Base-by-base conservation (phyloP, 2,329 filamentous ascomycete species). In the Ophiostoma piceae region DNA sequence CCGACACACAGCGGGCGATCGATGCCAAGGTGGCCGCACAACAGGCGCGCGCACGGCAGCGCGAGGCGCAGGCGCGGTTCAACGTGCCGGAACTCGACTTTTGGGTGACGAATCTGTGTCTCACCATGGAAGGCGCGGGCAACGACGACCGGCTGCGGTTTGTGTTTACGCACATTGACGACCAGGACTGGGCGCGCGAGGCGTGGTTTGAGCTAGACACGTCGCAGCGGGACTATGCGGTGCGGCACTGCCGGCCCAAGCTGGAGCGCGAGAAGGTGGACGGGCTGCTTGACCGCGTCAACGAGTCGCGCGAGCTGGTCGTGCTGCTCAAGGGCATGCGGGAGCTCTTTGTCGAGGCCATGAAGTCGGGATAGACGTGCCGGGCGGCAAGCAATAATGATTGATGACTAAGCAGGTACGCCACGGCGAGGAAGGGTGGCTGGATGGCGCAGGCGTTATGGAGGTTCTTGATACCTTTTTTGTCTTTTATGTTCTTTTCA, bases 81-180 rank as follows among this genome's bases (percentile, higher is more conserved):
- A 98, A 99, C 79, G 87, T 92, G 62, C 95, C 95, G 0, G 95
- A 99, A 81, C 84, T 99, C 65, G 91, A 94, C 74, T 98, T 98
- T 78, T 99, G 95, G 95, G 91, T 96, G 78, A 90, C 90, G 69
- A 95, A 94, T 77, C 82, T 99, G 71, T 94, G 94, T 71, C 79
- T 98, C 77, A 84, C 90, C 72, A 96, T 99, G 76, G 94, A 98
- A 77, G 94, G 94, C 1, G 91, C 92, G 0, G 94, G 92, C 1
- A 86, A 87, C 76, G 89, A 92, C 73, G 94, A 97, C 79, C 86
- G 91, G 35, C 83, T 99, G 74, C 94, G 94, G 79, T 97, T 99
- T 78, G 86, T 95, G 2, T 99, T 92, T 77, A 91, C 88, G 37
- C 92, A 96, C 78, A 83, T 98, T 65, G 88, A 96, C 77, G 92